Evolutionary conservation across 192 early-diverging fungal genomes (phyloP).

Genomic region (Backusella psychrophila): DNA sequence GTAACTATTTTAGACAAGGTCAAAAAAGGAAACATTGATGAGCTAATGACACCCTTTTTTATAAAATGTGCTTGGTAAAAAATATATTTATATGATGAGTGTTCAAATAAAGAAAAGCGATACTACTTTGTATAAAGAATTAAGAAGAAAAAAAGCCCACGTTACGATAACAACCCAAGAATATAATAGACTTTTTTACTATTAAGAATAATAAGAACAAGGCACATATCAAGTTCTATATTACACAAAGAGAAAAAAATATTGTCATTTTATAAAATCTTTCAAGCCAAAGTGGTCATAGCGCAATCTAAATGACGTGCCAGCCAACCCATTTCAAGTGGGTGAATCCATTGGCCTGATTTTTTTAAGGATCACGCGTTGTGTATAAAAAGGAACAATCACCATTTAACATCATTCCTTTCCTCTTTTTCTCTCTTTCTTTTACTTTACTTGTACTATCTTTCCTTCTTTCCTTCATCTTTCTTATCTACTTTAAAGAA

Average conservation of each 20-base stretch:
- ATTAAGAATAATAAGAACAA: background rate
- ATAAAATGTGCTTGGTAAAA: background rate
- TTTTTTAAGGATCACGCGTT: background rate
- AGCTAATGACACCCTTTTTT: constrained; percentile 3
- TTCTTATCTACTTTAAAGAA: background rate
- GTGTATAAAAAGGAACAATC: background rate
- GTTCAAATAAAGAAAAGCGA: background rate
- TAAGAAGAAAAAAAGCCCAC: background rate
- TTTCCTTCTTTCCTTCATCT: background rate
- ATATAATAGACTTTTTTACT: background rate
- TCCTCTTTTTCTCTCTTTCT: background rate
- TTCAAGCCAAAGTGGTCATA: constrained; percentile 12
- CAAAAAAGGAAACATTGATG: constrained; percentile 10
- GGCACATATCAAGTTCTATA: background rate
- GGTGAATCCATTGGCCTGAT: background rate
- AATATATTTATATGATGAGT: background rate
- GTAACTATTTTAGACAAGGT: background rate
- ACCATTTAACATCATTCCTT: background rate
- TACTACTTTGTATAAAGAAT: background rate
- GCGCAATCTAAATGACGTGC: constrained; percentile 13
- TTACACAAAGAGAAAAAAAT: constrained; percentile 6
- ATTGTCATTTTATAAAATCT: constrained; percentile 2
- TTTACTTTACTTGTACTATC: background rate
- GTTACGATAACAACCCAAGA: background rate
- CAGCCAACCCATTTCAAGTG: background rate